Evolutionary conservation across 345 rosid genomes (phyloP), one percentile per base, ranked within the genome.

Genomic region (Eucalyptus erythrocorys): DNA sequence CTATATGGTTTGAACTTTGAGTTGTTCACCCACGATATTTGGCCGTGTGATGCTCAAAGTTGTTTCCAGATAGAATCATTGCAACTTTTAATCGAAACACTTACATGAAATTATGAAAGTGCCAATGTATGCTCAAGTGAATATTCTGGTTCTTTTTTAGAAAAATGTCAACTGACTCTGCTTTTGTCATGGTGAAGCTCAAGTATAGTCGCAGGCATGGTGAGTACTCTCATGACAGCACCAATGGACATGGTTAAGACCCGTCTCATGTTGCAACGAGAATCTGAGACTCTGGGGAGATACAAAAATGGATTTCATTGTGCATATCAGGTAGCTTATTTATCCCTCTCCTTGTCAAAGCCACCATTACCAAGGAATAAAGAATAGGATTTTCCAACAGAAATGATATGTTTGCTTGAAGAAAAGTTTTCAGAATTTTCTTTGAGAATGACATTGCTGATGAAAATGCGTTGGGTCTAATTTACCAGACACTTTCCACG

Each of bases 181-280:
- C 32, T 42, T 88, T 55, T 89, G 48, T 85, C 87, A 80, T 64
- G 82, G 79, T 93, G 92, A 92, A 97, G 99, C 90, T 94, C 99
- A 87, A 96, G 99, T 92, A 90, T 96, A 87, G 89, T 94, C 22
- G 96, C 99, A 61, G 97, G 99, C 87, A 87, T 89, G 80, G 91
- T 95, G 88, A 97, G 98, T 91, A 96, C 97, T 24, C 92, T 94
- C 14, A 89, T 96, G 68, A 96, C 99, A 16, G 95, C 97, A 47
- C 98, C 99, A 4, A 88, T 96, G 88, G 99, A 97, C 94, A 96
- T 94, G 96, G 91, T 97, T 88, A 96, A 97, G 93, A 96, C 99
- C 76, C 97, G 97, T 71, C 96, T 96, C 64, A 94, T 95, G 99
- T 91, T 96, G 90, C 99, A 97, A 90, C 93, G 90, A 89, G 96